Percentiles rank a stretch among this genome's conserved stretches.
Conservation (phyloP, 208 protist genomes). For the Naegleria fowleri region DNA sequence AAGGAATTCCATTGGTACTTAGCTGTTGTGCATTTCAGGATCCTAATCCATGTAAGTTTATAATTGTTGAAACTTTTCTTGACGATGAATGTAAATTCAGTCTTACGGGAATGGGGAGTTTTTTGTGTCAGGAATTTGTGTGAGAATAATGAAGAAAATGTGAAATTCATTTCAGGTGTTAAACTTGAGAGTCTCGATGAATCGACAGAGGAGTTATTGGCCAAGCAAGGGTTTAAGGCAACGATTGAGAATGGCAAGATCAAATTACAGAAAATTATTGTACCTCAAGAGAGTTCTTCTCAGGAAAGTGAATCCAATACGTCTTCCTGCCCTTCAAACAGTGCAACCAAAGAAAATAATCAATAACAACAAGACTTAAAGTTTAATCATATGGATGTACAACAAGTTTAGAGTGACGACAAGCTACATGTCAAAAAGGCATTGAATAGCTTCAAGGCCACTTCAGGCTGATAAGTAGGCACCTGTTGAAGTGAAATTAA, state of each 20-base stretch:
- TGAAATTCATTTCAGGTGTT: neutral
- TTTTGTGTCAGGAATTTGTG: conserved; percentile 10
- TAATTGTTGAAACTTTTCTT: no score
- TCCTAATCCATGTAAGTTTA: neutral
- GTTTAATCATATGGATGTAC: neutral
- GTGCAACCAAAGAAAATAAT: neutral
- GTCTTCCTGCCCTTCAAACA: no score
- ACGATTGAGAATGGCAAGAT: neutral
- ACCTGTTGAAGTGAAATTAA: no score
- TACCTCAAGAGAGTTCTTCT: neutral
- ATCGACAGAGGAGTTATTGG: neutral
- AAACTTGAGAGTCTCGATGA: neutral
- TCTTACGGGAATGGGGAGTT: neutral
- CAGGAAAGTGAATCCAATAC: no score
- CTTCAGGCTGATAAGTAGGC: neutral
- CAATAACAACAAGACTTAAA: neutral
- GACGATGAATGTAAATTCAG: neutral
- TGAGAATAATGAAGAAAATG: conserved; percentile 16
- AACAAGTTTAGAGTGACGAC: neutral
- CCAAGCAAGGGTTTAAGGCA: neutral
- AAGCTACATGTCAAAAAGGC: neutral
- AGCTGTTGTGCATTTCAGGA: neutral
- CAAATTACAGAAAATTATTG: neutral
- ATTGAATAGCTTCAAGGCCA: neutral
- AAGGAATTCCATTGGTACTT: neutral